phyloP scores from a whole-genome alignment of 1,284 basidiomycete species.

The Sanghuangporus sanghuang region DNA sequence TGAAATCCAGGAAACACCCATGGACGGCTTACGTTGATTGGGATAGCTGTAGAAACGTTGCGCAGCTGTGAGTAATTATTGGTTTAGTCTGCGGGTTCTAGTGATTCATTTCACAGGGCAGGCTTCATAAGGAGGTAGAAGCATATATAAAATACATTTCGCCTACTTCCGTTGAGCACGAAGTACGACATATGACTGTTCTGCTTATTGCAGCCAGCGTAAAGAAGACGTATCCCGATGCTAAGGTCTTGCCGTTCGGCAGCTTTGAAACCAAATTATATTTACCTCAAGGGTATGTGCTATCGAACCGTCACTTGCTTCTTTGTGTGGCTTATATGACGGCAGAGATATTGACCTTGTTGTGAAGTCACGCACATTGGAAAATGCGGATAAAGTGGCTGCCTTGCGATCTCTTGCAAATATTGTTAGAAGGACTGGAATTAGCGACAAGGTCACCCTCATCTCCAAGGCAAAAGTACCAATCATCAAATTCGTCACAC shows the following conservation, averaged over 20 bases:
- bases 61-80: conserved; percentile 61
- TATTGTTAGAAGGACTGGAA: conserved; percentile 53
- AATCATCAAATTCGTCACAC: conserved; percentile 89
- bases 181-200: conserved; percentile 76
- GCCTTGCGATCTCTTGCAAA: conserved; percentile 64
- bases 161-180: conserved; percentile 82
- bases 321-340: background rate
- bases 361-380: conserved; percentile 62
- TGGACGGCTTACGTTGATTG: conserved; percentile 80
- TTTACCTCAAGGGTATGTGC: conserved; percentile 79
- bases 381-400: conserved; percentile 49
- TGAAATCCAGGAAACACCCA: conserved; percentile 59
- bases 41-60: conserved; percentile 72
- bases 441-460: conserved; percentile 72
- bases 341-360: conserved; percentile 75
- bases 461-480: conserved; percentile 90
- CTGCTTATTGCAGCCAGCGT: conserved; percentile 70
- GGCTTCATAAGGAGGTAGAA: conserved; percentile 80
- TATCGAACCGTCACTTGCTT: background rate
- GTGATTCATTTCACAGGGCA: conserved; percentile 26
- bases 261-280: conserved; percentile 95
- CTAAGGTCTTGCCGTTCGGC: conserved; percentile 84
- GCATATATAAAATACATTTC: conserved; percentile 88
- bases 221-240: conserved; percentile 67
- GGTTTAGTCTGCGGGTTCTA: background rate